Evolutionary conservation across 2,329 filamentous ascomycete genomes (phyloP).

Genomic region (Dissoconium aciculare): DNA sequence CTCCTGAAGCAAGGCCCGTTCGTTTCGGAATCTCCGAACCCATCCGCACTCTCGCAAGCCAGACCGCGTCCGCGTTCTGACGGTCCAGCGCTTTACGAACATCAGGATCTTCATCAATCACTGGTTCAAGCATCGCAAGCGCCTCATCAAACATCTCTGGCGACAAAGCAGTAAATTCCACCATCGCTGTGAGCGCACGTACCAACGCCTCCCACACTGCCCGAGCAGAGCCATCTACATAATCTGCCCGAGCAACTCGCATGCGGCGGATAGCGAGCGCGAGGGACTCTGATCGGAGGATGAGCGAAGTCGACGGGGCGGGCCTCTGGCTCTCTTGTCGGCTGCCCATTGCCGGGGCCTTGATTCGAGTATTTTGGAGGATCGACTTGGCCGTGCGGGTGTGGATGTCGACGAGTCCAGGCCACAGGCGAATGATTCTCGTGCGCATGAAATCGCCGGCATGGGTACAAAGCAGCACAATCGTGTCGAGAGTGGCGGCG

Average conservation of each 20-base stretch:
- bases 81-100: slow-evolving; percentile 45
- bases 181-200: slow-evolving; percentile 44
- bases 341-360: slow-evolving; percentile 3
- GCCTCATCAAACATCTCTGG: slow-evolving; percentile 59
- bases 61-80: slow-evolving; percentile 62
- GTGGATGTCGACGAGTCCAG: slow-evolving; percentile 16
- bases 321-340: background rate
- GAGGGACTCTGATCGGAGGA: slow-evolving; percentile 2
- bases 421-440: slow-evolving; percentile 62
- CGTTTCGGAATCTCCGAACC: too few relatives aligned
- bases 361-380: slow-evolving; percentile 4
- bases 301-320: slow-evolving; percentile 1
- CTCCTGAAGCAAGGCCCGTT: too few relatives aligned
- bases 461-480: slow-evolving; percentile 52
- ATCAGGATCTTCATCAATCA: slow-evolving; percentile 24
- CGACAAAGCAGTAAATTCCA: slow-evolving; percentile 47
- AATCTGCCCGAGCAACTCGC: slow-evolving; percentile 21
- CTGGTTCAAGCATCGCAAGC: slow-evolving; percentile 42
- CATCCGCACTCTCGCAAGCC: slow-evolving; percentile 45
- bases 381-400: slow-evolving; percentile 6
- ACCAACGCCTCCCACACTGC: slow-evolving; percentile 52
- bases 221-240: slow-evolving; percentile 40
- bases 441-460: slow-evolving; percentile 70
- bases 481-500: slow-evolving; percentile 52
- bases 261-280: slow-evolving; percentile 11